Percentiles rank a stretch among this genome's conserved stretches.
Conservation (phyloP, 768 basidiomycete genomes). For the Suillus luteus region DNA sequence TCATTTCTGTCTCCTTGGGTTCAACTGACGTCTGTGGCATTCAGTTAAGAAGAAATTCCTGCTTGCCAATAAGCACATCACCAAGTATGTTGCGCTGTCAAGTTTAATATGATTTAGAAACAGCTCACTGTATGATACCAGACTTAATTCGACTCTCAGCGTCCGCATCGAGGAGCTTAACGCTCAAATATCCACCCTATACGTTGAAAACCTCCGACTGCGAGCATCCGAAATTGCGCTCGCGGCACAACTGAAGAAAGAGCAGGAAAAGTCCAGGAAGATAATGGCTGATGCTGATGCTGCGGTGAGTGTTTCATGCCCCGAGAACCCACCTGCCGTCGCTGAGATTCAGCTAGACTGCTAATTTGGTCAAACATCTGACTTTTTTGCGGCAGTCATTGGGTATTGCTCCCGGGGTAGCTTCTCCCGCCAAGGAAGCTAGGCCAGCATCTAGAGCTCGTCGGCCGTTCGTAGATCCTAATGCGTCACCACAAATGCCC, state of each 20-base stretch:
- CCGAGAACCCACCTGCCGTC: slow-evolving; percentile 2
- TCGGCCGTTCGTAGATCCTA: slow-evolving; percentile 45
- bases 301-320: slow-evolving; percentile 52
- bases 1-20: slow-evolving; percentile 23
- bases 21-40: slow-evolving; percentile 34
- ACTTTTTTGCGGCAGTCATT: slow-evolving; percentile 64
- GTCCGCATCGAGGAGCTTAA: slow-evolving; percentile 84
- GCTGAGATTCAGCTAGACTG: slow-evolving; percentile 41
- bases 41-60: slow-evolving; percentile 92
- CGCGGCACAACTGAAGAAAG: slow-evolving; percentile 73
- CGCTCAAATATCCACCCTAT: slow-evolving; percentile 77
- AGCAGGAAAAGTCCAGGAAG: slow-evolving; percentile 74
- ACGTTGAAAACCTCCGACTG: slow-evolving; percentile 80
- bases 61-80: slow-evolving; percentile 89
- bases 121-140: slow-evolving; percentile 28
- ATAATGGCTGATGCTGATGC: slow-evolving; percentile 73
- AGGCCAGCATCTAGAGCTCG: slow-evolving; percentile 53
- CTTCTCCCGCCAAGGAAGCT: slow-evolving; percentile 39
- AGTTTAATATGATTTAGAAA: slow-evolving; percentile 8
- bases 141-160: slow-evolving; percentile 84
- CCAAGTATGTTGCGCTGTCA: slow-evolving; percentile 55
- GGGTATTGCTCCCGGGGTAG: slow-evolving; percentile 39
- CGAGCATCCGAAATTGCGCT: slow-evolving; percentile 81
- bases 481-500: slow-evolving; percentile 49
- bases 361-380: slow-evolving; percentile 65